Base-by-base conservation (phyloP, 257 asterid genomes). In the Solanum rostratum region DNA sequence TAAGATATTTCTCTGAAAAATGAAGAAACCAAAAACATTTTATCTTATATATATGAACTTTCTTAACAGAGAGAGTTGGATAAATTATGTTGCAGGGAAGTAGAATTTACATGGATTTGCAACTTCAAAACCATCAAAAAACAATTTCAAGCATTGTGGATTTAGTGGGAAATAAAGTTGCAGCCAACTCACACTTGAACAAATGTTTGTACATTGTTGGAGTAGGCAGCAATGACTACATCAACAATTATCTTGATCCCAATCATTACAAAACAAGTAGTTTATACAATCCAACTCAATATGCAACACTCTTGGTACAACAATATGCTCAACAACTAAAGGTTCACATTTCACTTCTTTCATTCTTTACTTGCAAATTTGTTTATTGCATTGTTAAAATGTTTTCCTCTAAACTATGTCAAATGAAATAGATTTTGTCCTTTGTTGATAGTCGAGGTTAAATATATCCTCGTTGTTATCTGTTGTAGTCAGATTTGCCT, bases 201-300 rank as follows among this genome's bases (percentile, higher is more conserved):
- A 50, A 76, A 43, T 93, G 98, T 70, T 54, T 92, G 19, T 94
- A 94, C 82, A 80, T 74, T 19, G 92, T 94, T 10, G 84, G 88
- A 49, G 87, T 88, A 0, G 98, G 98, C 16, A 92, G 89, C 82
- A 89, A 92, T 37, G 98, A 92, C 43, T 94, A 94, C 85, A 65
- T 91, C 5, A 91, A 91, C 5, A 91, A 91, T 71, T 94, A 92
- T 74, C 89, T 71, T 10, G 2, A 69, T 24, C 90, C 89, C 7
- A 46, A 50, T 24, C 2, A 41, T n/a, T 89, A 90, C 30, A 13
- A 46, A 3, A 10, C 88, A 2, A 85, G 90, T n/a, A 30, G 16
- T 7, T 10, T 81, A 1, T 66, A 57, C 80, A 84, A 92, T 12
- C 92, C 94, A 5, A 86, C 84, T 8, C 52, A 54, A 19, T 94